Evolutionary conservation across 371 early-diverging fungal species (phyloP).

Genomic region (Chytridium lagenaria): DNA sequence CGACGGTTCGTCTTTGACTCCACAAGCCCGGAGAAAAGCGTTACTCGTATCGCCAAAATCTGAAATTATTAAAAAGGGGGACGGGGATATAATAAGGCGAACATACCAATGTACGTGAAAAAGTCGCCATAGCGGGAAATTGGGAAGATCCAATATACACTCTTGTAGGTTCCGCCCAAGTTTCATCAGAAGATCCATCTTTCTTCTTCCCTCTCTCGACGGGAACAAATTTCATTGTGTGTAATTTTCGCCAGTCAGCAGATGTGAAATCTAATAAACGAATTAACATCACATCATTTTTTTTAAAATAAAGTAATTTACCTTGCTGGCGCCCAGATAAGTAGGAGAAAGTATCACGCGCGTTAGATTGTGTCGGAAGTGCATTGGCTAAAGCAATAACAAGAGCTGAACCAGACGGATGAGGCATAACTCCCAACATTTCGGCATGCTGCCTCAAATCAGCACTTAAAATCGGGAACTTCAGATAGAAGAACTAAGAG

Average conservation of each 20-base stretch:
- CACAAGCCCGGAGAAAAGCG: conserved; percentile 81
- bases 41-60: conserved; percentile 79
- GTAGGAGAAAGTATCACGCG: conserved; percentile 70
- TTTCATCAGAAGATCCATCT: conserved; percentile 14
- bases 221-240: conserved; percentile 70
- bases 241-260: conserved; percentile 62
- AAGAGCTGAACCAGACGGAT: conserved; percentile 62
- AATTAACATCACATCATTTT: conserved; percentile 4
- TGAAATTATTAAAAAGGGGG: conserved; percentile 48
- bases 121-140: conserved; percentile 44
- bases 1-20: conserved; percentile 85
- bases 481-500: conserved; percentile 50
- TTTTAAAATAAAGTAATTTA: background rate
- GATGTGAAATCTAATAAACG: conserved; percentile 31
- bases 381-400: conserved; percentile 55
- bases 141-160: conserved; percentile 42
- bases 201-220: conserved; percentile 51
- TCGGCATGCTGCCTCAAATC: conserved; percentile 64
- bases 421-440: conserved; percentile 71
- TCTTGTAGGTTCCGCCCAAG: conserved; percentile 33
- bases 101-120: conserved; percentile 70
- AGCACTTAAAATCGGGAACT: conserved; percentile 67
- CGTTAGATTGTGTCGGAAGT: conserved; percentile 55
- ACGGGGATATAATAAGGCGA: conserved; percentile 42
- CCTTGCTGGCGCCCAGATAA: conserved; percentile 66